phyloP scores from a whole-genome alignment of 108 stramenopile species.

The Nitzschia inconspicua region DNA sequence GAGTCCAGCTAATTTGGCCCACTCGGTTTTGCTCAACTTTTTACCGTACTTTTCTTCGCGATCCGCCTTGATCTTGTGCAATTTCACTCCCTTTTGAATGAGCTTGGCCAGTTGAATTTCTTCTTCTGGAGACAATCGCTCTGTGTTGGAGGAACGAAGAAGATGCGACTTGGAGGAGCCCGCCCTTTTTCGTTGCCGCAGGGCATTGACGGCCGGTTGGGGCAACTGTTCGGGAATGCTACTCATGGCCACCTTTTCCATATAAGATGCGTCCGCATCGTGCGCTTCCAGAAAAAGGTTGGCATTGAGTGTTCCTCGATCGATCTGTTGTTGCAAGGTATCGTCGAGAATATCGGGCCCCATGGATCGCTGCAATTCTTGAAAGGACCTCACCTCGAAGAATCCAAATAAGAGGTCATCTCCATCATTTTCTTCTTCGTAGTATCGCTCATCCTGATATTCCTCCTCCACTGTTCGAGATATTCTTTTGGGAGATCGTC shows the following conservation, averaged over 20 bases:
- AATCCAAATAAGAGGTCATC: not conserved
- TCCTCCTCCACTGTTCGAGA: no score
- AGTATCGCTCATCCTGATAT: not conserved
- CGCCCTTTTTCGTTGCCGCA: not conserved
- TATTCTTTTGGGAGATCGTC: no score
- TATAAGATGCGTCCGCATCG: conserved; percentile 23
- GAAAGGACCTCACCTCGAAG: conserved; percentile 20
- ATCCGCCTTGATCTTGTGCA: conserved; percentile 59
- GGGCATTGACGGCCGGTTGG: conserved; percentile 32
- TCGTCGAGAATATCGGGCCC: conserved; percentile 41
- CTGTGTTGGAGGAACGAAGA: not conserved
- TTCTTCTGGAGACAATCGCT: conserved; percentile 57
- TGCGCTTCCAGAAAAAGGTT: conserved; percentile 38
- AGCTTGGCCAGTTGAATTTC: conserved; percentile 67
- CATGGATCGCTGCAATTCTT: conserved; percentile 38
- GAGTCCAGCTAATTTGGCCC: conserved; percentile 60
- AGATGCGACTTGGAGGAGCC: not conserved
- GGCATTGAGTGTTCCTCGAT: conserved; percentile 7
- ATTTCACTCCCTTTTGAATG: conserved; percentile 63
- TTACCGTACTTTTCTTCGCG: conserved; percentile 36
- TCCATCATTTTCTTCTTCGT: not conserved
- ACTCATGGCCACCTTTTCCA: conserved; percentile 62
- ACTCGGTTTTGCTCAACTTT: conserved; percentile 46
- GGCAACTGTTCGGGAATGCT: conserved; percentile 50
- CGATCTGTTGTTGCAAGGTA: conserved; percentile 34